These are phyloP conservation scores for Eragrostis nindensis DNA, from an alignment of 176 grass and related monocot genomes.

Conservation along the genomic window DNA sequence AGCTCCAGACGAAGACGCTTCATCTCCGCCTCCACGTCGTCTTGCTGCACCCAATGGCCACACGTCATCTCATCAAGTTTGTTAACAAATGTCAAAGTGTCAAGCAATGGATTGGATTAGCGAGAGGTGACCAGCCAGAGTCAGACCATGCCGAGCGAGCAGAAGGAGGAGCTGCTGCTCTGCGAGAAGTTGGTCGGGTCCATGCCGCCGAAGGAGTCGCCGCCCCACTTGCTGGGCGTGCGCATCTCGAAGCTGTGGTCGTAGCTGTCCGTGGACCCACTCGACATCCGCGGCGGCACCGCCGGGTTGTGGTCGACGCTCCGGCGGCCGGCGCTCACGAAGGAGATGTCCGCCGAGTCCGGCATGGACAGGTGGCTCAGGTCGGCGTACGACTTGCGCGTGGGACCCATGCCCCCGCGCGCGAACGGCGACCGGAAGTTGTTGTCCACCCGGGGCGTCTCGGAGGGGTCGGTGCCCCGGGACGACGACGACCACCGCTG, in stretches of 20 bases:
- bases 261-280: constrained; percentile 54
- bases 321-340: constrained; percentile 69
- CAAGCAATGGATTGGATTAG: too few species aligned
- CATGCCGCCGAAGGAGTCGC: constrained; percentile 53
- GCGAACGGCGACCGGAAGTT: constrained; percentile 75
- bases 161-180: constrained; percentile 69
- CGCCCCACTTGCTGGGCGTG: constrained; percentile 65
- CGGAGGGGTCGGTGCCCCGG: constrained; percentile 36
- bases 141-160: constrained; percentile 58
- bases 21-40: constrained; percentile 96
- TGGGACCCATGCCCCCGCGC: constrained; percentile 27
- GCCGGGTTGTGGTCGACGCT: constrained; percentile 60
- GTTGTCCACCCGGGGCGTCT: constrained; percentile 43
- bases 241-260: constrained; percentile 87
- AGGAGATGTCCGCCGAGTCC: constrained; percentile 84
- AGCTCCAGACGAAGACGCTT: constrained; percentile 82
- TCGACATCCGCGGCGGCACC: constrained; percentile 69
- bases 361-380: constrained; percentile 58
- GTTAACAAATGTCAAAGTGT: too few species aligned
- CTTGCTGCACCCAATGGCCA: constrained; percentile 42
- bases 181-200: constrained; percentile 61
- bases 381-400: constrained; percentile 56
- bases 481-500: constrained; percentile 40
- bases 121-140: too few species aligned
- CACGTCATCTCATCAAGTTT: too few species aligned